Percentiles rank a stretch among this genome's conserved stretches.
phyloP scores from a whole-genome alignment of 2,329 filamentous ascomycete species.

The Didymella segeticola region DNA sequence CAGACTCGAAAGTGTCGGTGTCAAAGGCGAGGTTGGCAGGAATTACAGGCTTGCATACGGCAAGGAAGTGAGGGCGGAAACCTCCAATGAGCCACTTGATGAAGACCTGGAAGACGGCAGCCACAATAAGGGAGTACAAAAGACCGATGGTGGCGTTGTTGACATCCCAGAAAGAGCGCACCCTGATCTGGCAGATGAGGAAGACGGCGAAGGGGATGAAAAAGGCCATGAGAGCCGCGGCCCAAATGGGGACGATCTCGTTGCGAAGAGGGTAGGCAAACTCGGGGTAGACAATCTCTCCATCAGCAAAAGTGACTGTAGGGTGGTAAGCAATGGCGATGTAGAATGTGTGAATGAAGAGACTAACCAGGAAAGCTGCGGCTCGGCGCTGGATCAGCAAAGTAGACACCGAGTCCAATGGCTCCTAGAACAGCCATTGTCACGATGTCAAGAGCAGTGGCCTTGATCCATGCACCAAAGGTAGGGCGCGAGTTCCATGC shows the following conservation, averaged over 20 bases:
- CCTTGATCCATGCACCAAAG: slow-evolving; percentile 74
- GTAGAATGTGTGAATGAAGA: not conserved
- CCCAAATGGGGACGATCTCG: slow-evolving; percentile 72
- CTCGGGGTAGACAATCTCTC: slow-evolving; percentile 71
- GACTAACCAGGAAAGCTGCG: slow-evolving; percentile 66
- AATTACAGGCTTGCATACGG: slow-evolving; percentile 71
- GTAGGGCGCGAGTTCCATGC: slow-evolving; percentile 54
- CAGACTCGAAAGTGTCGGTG: slow-evolving; percentile 36
- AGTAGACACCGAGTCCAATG: slow-evolving; percentile 72
- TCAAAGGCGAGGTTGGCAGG: slow-evolving; percentile 45
- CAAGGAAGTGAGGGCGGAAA: slow-evolving; percentile 69
- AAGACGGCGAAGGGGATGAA: slow-evolving; percentile 71
- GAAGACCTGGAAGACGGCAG: slow-evolving; percentile 79
- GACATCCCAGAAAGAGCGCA: slow-evolving; percentile 59
- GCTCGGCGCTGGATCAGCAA: slow-evolving; percentile 68
- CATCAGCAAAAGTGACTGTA: slow-evolving; percentile 66
- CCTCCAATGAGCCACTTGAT: slow-evolving; percentile 78
- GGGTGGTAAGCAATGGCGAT: not conserved
- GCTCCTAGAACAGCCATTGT: slow-evolving; percentile 72
- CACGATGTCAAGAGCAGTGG: slow-evolving; percentile 70
- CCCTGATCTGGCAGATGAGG: slow-evolving; percentile 69
- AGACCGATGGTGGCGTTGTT: slow-evolving; percentile 76
- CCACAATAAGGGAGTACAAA: slow-evolving; percentile 72
- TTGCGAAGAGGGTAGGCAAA: slow-evolving; percentile 75
- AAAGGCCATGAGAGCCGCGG: slow-evolving; percentile 69